Evolutionary conservation across 495 filamentous ascomycete genomes (phyloP).

Genomic region (Trichoderma gamsii): DNA sequence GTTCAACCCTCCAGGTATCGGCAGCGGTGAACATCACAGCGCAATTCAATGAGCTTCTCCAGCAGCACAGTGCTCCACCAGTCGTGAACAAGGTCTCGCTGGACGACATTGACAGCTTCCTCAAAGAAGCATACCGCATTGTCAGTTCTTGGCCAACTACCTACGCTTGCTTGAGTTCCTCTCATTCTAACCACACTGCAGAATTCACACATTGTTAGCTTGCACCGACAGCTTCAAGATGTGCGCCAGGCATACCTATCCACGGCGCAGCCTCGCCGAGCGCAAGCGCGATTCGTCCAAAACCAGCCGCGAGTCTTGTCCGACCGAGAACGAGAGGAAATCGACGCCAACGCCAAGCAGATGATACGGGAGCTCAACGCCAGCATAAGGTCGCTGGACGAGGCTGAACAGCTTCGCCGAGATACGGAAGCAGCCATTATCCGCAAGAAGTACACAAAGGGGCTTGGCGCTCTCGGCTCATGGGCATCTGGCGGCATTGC

Average conservation of each 20-base stretch:
- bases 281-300: constrained; percentile 32
- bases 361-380: constrained; percentile 76
- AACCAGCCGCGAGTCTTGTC: constrained; percentile 46
- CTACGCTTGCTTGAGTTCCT: not conserved
- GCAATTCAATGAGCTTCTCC: constrained; percentile 61
- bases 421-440: constrained; percentile 61
- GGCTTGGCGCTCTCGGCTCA: constrained; percentile 54
- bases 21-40: constrained; percentile 40
- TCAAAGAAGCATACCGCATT: constrained; percentile 93
- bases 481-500: constrained; percentile 58
- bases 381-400: constrained; percentile 67
- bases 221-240: constrained; percentile 68
- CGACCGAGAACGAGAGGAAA: constrained; percentile 65
- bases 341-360: constrained; percentile 78
- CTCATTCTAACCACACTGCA: constrained; percentile 30
- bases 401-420: constrained; percentile 75
- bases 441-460: constrained; percentile 58
- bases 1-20: not conserved
- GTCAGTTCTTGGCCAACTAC: constrained; percentile 42
- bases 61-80: constrained; percentile 43
- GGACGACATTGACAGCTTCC: constrained; percentile 69
- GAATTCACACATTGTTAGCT: constrained; percentile 78
- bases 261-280: constrained; percentile 50
- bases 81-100: constrained; percentile 16
- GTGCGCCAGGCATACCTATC: constrained; percentile 91